phyloP scores from a whole-genome alignment of 768 basidiomycete species.

The Ramaria sp. region DNA sequence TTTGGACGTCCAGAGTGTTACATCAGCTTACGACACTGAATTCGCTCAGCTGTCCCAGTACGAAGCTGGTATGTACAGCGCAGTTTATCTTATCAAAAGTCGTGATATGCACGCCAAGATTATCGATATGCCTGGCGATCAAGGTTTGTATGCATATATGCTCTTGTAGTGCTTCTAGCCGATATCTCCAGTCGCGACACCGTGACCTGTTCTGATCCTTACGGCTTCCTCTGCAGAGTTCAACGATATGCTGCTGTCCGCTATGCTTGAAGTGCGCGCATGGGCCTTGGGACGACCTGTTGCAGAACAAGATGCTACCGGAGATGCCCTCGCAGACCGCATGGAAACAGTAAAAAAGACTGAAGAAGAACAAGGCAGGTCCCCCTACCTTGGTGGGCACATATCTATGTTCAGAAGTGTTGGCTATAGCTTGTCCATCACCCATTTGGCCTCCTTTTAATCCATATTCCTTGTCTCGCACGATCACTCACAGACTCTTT shows the following conservation, averaged over 20 bases:
- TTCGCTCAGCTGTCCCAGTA: neutral
- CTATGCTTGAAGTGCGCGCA: conserved; percentile 5
- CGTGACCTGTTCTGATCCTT: neutral
- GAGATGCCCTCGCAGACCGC: neutral
- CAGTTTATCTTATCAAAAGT: neutral
- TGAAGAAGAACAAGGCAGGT: conserved; percentile 9
- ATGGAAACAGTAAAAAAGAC: neutral
- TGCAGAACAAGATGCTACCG: conserved; percentile 2
- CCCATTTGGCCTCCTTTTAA: neutral
- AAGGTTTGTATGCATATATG: neutral
- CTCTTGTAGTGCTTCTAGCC: neutral
- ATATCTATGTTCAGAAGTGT: neutral
- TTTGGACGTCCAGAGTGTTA: conserved; percentile 1
- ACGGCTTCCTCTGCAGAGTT: neutral
- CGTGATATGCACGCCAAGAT: neutral
- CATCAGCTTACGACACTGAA: conserved; percentile 3
- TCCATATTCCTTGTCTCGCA: neutral
- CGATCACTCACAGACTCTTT: neutral
- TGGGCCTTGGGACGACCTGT: conserved; percentile 6
- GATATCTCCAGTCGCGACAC: neutral
- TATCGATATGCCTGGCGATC: neutral
- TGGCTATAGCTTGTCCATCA: neutral
- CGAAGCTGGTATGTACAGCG: conserved; percentile 3
- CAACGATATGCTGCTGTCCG: conserved; percentile 6
- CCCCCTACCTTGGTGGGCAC: conserved; percentile 6